Base-by-base conservation (phyloP, 2,329 filamentous ascomycete species). In the Parascedosporium putredinis region DNA sequence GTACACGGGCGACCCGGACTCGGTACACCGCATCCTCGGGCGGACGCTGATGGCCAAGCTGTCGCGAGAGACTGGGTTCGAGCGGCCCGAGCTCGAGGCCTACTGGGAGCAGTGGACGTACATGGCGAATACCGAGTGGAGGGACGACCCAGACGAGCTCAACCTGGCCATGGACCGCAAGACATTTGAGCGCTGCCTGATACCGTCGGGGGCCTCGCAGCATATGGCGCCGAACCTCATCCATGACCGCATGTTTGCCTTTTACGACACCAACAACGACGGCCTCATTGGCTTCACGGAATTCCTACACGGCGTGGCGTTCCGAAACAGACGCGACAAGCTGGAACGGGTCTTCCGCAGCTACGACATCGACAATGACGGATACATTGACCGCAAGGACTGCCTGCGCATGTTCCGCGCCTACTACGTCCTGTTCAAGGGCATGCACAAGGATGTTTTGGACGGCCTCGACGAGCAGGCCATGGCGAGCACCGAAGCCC, bases 101-200 rank as follows among this genome's bases (percentile, higher is more conserved):
- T 79, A 95, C 38, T 97, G 90, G 84, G 91, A 97, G 60, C 91
- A 97, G 61, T 98, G 95, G 77, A 90, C 87, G 4, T 96, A 90
- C 63, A 83, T 96, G 66, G 91, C 91, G 38, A 91, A 86, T 56
- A 84, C 83, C 5, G 83, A 91, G 61, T 95, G 86, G 84, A 71
- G 80, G 29, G 78, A 84, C 16, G 91, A 97, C 61, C 86, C 88
- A 0, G 82, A 86, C 57, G 77, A 83, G 20, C 74, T 96, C 38
- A 74, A 78, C 50, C 75, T 91, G 57, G 93, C 89, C 29, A 94
- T 97, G 72, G 90, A 97, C 62, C 82, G 89, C 53, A 86, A 85
- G 64, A 95, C 88, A 0, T 98, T 98, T 66, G 88, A 96, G 62
- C 82, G 86, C 45, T 95, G 89, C 57, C 81, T 97, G 53, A 83